phyloP scores from a whole-genome alignment of 371 early-diverging fungal genomes.

The Lichtheimia ornata region DNA sequence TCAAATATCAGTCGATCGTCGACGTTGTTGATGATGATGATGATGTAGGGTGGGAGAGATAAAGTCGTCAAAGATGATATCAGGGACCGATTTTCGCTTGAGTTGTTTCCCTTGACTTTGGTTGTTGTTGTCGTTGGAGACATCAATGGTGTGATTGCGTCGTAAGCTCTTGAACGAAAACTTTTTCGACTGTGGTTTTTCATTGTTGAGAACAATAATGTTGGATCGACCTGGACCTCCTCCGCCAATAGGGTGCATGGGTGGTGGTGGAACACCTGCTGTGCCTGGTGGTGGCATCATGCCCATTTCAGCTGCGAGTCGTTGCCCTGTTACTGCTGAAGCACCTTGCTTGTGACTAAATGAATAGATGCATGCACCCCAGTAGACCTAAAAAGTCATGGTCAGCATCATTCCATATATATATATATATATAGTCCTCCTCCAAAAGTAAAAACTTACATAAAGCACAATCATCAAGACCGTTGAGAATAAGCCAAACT shows the following conservation, averaged over 20 bases:
- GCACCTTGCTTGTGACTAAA: constrained; percentile 32
- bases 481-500: constrained; percentile 40
- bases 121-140: constrained; percentile 2
- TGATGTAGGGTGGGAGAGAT: not conserved
- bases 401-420: not conserved
- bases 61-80: not conserved
- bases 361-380: constrained; percentile 44
- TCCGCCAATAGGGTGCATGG: constrained; percentile 12
- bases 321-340: not conserved
- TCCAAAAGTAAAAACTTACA: constrained; percentile 26
- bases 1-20: constrained; percentile 4
- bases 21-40: not conserved
- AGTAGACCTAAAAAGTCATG: constrained; percentile 52
- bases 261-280: constrained; percentile 12
- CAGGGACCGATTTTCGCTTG: constrained; percentile 12
- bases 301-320: constrained; percentile 6
- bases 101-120: not conserved
- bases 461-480: constrained; percentile 39
- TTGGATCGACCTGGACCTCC: constrained; percentile 23
- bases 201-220: constrained; percentile 32
- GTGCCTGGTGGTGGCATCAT: constrained; percentile 9
- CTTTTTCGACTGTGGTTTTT: constrained; percentile 17
- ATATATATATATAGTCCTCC: too few species aligned
- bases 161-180: not conserved
- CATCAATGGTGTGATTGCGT: not conserved